Evolutionary conservation across 768 basidiomycete genomes (phyloP), one percentile per base, ranked within the genome.

Genomic region (Psilocybe subaeruginosa): DNA sequence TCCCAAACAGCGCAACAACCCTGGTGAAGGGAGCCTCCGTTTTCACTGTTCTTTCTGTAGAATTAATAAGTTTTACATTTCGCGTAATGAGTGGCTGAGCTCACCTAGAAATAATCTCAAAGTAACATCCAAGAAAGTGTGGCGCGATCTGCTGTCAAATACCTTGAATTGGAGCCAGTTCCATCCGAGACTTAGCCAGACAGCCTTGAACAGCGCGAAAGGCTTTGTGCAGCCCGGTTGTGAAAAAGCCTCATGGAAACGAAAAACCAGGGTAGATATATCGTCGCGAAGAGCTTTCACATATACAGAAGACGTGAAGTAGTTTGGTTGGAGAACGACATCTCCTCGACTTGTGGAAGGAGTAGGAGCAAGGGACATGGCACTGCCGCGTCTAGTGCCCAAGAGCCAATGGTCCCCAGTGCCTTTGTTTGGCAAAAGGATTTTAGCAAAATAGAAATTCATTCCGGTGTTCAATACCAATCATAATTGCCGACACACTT

Each of bases 241-340:
- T 0, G 74, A 62, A 66, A 84, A 87, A 37, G 76, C 75, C n/a
- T 84, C 80, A 30, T 81, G 73, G 64, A 84, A 93, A 8, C 73
- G 65, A n/a, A 75, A 68, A 3, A 87, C 72, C 23, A 95, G 80
- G 3, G 66, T 68, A 2, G 78, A 72, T 30, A 93, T 79, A 72
- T 95, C 92, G 30, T 85, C 80, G 2, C 89, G 83, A 19, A 91
- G 77, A 12, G 85, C 76, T 17, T 82, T 74, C 8, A 92, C 85
- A 72, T 88, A 94, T 23, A 89, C 68, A 0, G 90, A 90, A 3
- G 91, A 93, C 0, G 91, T 89, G 70, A 92, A 94, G 72, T 90
- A 93, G 17, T 80, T 77, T 1, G 90, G 91, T 67, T 93, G 92
- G 8, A 93, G 74, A 41, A 83, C 74, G 63, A 88, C 72, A 23